Base-by-base conservation (phyloP, 2,329 filamentous ascomycete genomes). In the Sporothrix sp. region DNA sequence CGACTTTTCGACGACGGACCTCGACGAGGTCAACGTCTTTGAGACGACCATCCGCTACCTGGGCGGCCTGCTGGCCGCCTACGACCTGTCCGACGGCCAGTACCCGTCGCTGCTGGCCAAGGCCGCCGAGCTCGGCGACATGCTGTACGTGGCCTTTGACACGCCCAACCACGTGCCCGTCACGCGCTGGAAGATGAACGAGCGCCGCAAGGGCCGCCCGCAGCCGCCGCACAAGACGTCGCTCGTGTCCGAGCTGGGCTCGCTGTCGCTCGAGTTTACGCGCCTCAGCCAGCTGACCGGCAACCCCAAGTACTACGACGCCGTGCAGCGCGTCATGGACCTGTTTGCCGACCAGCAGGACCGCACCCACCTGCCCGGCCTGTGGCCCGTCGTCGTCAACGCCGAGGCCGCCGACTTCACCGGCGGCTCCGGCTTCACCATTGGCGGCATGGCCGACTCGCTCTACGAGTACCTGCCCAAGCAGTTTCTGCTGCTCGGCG, bases 221-320 rank as follows among this genome's bases (percentile, higher is more conserved):
- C 68, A 71, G 44, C 52, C 44, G 7, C 66, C 66, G 20, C 63
- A 68, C 37, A 52, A 55, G 13, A 61, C 59, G 48, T 69, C 72
- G 58, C 33, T 47, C 3, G 65, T 66, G 7, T 73, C 73, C 25
- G 70, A 69, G n/a, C 66, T 67, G 14, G 85, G 84, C 28, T 85
- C 83, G 9, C 70, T 90, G 51, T 80, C 79, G 8, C 65, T 91
- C 14, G 80, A 84, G 58, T 77, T 84, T 55, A 83, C 81, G 9
- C 74, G 80, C 40, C 66, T 84, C 13, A 75, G 77, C 14, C 79
- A 83, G 61, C 63, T 84, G 28, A 83, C 79, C 1, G 73, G 74
- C 37, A 73, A 81, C 58, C 66, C 71, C 59, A 74, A 73, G 57
- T 83, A 72, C 64, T 83, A 80, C 59, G 80, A 83, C 62, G 79